phyloP scores from a whole-genome alignment of 805 yeast genomes.

The Ogataea dorogensis region DNA sequence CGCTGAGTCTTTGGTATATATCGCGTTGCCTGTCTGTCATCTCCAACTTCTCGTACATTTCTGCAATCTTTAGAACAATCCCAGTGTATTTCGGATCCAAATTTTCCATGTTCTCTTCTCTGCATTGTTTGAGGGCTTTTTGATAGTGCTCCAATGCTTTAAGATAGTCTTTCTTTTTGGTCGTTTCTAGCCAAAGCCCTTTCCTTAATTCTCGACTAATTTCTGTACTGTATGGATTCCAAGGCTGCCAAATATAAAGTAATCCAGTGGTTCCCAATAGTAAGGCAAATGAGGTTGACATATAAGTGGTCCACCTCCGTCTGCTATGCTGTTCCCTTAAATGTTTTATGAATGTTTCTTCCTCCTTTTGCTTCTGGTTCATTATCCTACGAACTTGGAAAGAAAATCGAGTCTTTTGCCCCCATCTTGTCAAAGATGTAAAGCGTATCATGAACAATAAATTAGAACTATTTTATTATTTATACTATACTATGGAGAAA shows the following conservation, averaged over 20 bases:
- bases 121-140: slow-evolving; percentile 67
- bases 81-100: slow-evolving; percentile 85
- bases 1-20: slow-evolving; percentile 40
- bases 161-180: slow-evolving; percentile 59
- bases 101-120: slow-evolving; percentile 51
- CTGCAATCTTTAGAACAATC: slow-evolving; percentile 80
- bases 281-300: slow-evolving; percentile 17
- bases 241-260: slow-evolving; percentile 34
- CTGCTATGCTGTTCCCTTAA: slow-evolving; percentile 12
- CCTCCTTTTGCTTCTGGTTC: slow-evolving; percentile 14
- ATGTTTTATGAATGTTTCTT: slow-evolving; percentile 8
- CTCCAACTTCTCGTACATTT: slow-evolving; percentile 74
- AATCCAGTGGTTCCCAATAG: slow-evolving; percentile 20
- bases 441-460: slow-evolving; percentile 3
- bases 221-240: slow-evolving; percentile 33
- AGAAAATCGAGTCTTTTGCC: background rate
- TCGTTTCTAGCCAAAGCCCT: slow-evolving; percentile 83
- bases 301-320: slow-evolving; percentile 16
- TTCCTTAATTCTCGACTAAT: slow-evolving; percentile 72
- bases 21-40: slow-evolving; percentile 62
- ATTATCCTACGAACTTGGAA: slow-evolving; percentile 1
- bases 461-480: slow-evolving; percentile 1
- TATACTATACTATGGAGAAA: slow-evolving; percentile 14
- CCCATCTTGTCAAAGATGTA: background rate
- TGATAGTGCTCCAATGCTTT: slow-evolving; percentile 71